A percentile compares a stretch with the other conserved stretches of the same genome.
phyloP scores from a whole-genome alignment of 768 basidiomycete species.

The Boletus rubroflammeus region DNA sequence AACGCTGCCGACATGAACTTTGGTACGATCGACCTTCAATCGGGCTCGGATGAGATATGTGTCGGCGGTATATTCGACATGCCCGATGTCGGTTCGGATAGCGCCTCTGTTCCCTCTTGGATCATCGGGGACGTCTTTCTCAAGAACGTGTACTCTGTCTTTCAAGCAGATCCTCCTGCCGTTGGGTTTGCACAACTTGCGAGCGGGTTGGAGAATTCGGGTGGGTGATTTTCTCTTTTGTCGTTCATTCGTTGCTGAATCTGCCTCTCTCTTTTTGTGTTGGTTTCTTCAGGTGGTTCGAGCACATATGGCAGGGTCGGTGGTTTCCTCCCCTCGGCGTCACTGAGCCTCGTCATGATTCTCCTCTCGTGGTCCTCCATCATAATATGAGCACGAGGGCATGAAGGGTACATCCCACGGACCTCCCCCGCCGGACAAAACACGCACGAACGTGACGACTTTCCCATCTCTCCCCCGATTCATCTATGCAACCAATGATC shows the following conservation, averaged over 20 bases:
- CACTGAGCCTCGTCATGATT: background rate
- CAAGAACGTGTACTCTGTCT: conserved; percentile 26
- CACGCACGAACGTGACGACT: background rate
- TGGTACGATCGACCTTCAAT: conserved; percentile 38
- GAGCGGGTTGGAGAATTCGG: background rate
- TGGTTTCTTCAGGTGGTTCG: background rate
- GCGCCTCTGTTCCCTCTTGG: conserved; percentile 41
- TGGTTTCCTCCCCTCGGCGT: too few relatives aligned
- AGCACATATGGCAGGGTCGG: background rate
- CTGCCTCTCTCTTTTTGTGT: background rate
- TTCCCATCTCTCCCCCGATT: too few relatives aligned
- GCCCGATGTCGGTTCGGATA: background rate
- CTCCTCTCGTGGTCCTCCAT: background rate
- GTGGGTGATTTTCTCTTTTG: background rate
- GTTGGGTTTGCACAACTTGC: conserved; percentile 22
- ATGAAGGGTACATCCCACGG: background rate
- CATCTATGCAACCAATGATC: too few relatives aligned
- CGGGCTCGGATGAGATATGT: conserved; percentile 33
- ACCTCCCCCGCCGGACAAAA: background rate
- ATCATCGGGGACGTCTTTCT: conserved; percentile 72
- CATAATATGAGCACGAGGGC: background rate
- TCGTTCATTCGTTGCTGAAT: background rate
- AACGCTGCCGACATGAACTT: conserved; percentile 74
- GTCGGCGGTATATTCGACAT: conserved; percentile 70
- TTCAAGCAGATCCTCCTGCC: conserved; percentile 13